Base-by-base conservation (phyloP, 1,139 yeast genomes). In the Oligophagozyma castellii region DNA sequence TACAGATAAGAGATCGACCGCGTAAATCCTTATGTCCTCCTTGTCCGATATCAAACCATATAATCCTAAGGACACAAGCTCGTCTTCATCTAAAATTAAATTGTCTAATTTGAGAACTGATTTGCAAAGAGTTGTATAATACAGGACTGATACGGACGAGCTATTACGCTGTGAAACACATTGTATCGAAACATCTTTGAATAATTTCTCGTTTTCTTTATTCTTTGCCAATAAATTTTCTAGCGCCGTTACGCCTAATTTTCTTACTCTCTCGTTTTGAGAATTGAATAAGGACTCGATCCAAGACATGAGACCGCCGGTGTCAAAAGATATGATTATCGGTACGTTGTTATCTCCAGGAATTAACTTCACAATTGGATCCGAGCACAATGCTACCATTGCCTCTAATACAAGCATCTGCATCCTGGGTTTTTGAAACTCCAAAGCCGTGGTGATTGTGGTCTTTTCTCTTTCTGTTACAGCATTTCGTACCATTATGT, bases 311-410 rank as follows among this genome's bases (percentile, higher is more conserved):
- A 84, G 58, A 1, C 71, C 73, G 4, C 68, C 61, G 5, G 78
- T 65, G 40, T 81, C 89, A 53, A 84, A 81, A 0, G 86, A 71
- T 44, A 76, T 59, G 1, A 68, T 43, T 1, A 65, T 51, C 34
- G 51, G 60, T 28, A 36, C 40, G 23, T 30, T 53, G 5, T 56
- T 44, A 14, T 53, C 53, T 12, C 63, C 65, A 7, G 66, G 59
- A 22, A 70, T 58, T 2, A 61, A 56, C 32, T 70, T 70, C 13
- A 65, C 63, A 7, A 77, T 68, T 4, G 72, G 65, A 14, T 81
- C 78, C 2, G 74, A 67, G 40, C 93, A 76, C 16, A 89, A 57
- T 0, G 76, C 64, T 0, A 94, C 80, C 93, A 92, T 80, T 27
- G 93, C 73, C 37, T 83, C 77, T 29, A 83, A 60, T 0, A 93